Percentiles rank a stretch among this genome's conserved stretches.
These are phyloP conservation scores for Elsinoe perseae DNA, from an alignment of 2,329 filamentous ascomycete species.

Conservation along the genomic window DNA sequence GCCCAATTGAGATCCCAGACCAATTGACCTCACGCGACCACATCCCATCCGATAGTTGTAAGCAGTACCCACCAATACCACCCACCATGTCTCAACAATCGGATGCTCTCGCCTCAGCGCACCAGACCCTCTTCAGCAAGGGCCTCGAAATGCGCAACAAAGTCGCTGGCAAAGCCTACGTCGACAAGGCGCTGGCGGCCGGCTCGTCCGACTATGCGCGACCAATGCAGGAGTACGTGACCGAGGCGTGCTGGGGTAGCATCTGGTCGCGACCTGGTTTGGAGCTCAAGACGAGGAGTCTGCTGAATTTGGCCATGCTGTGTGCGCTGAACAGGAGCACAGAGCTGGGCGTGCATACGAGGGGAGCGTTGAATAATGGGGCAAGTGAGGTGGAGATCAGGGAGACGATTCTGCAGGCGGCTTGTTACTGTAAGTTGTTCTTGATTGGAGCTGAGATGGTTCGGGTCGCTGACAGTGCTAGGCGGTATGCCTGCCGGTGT, in stretches of 20 bases:
- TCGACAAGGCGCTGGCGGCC: constrained; percentile 49
- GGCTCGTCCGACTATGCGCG: constrained; percentile 52
- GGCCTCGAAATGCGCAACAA: constrained; percentile 53
- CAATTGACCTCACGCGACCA: background rate
- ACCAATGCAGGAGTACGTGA: constrained; percentile 54
- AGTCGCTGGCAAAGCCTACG: constrained; percentile 56
- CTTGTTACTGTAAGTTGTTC: constrained; percentile 36
- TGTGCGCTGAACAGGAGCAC: constrained; percentile 52
- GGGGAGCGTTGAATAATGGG: constrained; percentile 57
- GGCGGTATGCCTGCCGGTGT: constrained; percentile 48
- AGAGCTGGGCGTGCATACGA: constrained; percentile 55
- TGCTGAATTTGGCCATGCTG: constrained; percentile 59
- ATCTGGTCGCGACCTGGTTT: constrained; percentile 58
- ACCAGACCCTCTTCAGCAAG: constrained; percentile 53
- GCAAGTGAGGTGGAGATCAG: constrained; percentile 55
- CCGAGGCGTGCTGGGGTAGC: constrained; percentile 57
- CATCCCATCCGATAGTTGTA: background rate
- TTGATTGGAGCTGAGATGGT: background rate
- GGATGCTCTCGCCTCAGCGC: constrained; percentile 21
- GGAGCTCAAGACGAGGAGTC: constrained; percentile 51
- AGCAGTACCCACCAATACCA: background rate
- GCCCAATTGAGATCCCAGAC: no score
- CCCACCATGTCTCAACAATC: constrained; percentile 8
- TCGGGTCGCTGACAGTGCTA: background rate
- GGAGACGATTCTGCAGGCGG: constrained; percentile 48